A percentile compares a stretch with the other conserved stretches of the same genome.
Evolutionary conservation across 306 rosid genomes (phyloP).

Genomic region (Medicago ruthenica): DNA sequence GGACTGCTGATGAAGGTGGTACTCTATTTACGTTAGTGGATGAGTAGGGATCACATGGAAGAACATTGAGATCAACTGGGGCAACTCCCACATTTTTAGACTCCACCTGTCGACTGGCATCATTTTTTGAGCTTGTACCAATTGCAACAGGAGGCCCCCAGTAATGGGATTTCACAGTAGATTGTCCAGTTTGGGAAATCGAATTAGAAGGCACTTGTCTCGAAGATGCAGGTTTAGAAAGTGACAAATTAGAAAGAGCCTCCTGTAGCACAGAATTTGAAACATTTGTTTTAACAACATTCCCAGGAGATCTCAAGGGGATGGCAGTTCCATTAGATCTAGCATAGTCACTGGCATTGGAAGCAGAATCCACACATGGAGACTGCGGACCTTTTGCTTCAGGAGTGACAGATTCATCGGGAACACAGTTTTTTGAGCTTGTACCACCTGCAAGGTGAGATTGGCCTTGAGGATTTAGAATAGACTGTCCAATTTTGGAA

Average conservation of each 20-base stretch:
- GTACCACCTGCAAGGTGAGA: conserved; percentile 47
- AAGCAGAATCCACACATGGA: conserved; percentile 37
- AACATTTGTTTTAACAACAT: conserved; percentile 37
- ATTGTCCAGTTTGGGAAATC: conserved; percentile 41
- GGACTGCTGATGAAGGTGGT: conserved; percentile 40
- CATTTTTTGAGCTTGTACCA: conserved; percentile 39
- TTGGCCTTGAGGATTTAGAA: conserved; percentile 42
- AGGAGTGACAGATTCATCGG: conserved; percentile 31
- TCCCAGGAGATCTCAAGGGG: conserved; percentile 49
- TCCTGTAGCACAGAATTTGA: conserved; percentile 49
- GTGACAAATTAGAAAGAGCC: conserved; percentile 49
- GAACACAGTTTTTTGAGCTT: conserved; percentile 36
- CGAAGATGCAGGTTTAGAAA: conserved; percentile 51
- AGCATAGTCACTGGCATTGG: conserved; percentile 40
- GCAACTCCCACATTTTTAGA: conserved; percentile 40
- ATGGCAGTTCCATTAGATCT: conserved; percentile 60
- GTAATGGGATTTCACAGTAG: conserved; percentile 32
- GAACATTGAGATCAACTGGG: conserved; percentile 66
- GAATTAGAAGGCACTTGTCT: conserved; percentile 43
- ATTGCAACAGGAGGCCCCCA: conserved; percentile 37
- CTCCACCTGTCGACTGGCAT: conserved; percentile 37
- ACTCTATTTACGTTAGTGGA: conserved; percentile 17
- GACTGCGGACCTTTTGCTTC: conserved; percentile 38
- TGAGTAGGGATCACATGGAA: conserved; percentile 48
- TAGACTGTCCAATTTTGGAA: conserved; percentile 46